These are phyloP conservation scores for Lecanicillium sp. DNA, from an alignment of 2,329 filamentous ascomycete genomes.

Conservation along the genomic window DNA sequence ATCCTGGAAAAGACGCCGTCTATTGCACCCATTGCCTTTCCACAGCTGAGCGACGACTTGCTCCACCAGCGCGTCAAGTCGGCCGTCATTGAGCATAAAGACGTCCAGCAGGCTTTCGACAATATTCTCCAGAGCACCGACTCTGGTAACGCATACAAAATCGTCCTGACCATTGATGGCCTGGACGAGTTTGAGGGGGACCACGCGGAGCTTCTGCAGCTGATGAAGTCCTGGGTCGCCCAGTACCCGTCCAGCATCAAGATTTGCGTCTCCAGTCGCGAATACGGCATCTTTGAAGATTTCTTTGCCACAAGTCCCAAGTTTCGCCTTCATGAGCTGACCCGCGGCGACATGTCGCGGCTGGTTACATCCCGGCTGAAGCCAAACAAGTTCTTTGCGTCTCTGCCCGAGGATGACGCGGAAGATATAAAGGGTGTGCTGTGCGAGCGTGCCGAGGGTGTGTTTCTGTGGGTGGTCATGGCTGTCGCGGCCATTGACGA, in stretches of 20 bases:
- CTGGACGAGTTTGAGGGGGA: slow-evolving; percentile 18
- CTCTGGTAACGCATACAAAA: not conserved
- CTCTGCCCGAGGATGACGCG: not conserved
- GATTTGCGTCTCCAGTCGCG: slow-evolving; percentile 5
- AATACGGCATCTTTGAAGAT: slow-evolving; percentile 4
- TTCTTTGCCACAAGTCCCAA: slow-evolving; percentile 1
- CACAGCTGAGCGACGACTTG: not conserved
- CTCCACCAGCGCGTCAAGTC: not conserved
- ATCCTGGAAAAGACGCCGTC: slow-evolving; percentile 1
- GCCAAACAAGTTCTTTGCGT: not conserved
- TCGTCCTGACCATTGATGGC: slow-evolving; percentile 12
- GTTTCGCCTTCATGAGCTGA: slow-evolving; percentile 7
- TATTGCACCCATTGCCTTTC: not conserved
- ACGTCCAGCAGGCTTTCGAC: slow-evolving; percentile 1
- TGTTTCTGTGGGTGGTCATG: slow-evolving; percentile 8
- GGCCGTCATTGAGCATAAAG: not conserved
- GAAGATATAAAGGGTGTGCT: not conserved
- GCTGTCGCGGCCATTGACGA: slow-evolving; percentile 3
- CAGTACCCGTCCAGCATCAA: slow-evolving; percentile 2
- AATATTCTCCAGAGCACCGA: not conserved
- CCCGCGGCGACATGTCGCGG: slow-evolving; percentile 1
- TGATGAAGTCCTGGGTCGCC: slow-evolving; percentile 5
- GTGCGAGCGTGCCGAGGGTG: slow-evolving; percentile 2
- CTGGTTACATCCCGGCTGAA: not conserved
- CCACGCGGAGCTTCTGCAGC: slow-evolving; percentile 1